phyloP scores from a whole-genome alignment of 1,284 basidiomycete species.

The Fomes fomentarius region DNA sequence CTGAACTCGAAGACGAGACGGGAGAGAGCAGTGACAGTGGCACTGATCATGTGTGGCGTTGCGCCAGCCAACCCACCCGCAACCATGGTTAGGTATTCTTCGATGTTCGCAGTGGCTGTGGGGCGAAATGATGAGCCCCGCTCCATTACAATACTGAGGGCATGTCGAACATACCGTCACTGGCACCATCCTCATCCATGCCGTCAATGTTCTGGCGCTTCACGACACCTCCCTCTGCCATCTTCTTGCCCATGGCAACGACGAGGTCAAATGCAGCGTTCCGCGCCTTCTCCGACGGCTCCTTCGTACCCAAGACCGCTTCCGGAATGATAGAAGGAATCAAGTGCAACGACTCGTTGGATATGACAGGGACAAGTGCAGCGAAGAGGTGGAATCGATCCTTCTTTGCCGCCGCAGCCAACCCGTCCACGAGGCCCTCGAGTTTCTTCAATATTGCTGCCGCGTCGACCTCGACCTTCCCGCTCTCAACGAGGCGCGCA shows the following conservation, averaged over 20 bases:
- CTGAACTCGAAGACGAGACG: conserved; percentile 97
- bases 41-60: conserved; percentile 98
- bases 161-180: conserved; percentile 51
- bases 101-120: conserved; percentile 76
- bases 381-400: conserved; percentile 85
- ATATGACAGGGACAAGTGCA: conserved; percentile 74
- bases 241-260: conserved; percentile 92
- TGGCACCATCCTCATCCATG: conserved; percentile 73
- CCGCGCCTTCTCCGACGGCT: conserved; percentile 93
- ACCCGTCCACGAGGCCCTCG: conserved; percentile 64
- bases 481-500: conserved; percentile 69
- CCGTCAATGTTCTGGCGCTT: conserved; percentile 79
- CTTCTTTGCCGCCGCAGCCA: conserved; percentile 90
- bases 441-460: conserved; percentile 66
- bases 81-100: conserved; percentile 97
- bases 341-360: conserved; percentile 77
- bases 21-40: conserved; percentile 93
- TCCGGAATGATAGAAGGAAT: conserved; percentile 93
- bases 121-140: not conserved
- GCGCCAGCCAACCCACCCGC: conserved; percentile 93
- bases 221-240: conserved; percentile 87
- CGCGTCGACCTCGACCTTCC: conserved; percentile 58
- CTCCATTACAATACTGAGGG: not conserved
- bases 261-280: conserved; percentile 91
- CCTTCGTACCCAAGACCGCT: conserved; percentile 97